Evolutionary conservation across 768 basidiomycete species (phyloP).

Genomic region (Pholiota molesta): DNA sequence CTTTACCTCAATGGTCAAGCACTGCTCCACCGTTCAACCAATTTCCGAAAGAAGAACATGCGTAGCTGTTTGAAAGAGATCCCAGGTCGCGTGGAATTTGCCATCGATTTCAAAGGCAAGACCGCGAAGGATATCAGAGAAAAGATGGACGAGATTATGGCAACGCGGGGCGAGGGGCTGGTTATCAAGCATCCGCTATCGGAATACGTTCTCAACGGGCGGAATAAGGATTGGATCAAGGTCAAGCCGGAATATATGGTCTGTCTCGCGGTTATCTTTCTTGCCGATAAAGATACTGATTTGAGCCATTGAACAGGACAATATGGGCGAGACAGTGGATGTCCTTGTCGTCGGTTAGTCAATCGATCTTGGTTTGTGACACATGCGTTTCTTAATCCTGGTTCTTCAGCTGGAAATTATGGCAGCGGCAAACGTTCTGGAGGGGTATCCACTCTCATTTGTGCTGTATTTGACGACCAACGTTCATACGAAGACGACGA

Average conservation of each 20-base stretch:
- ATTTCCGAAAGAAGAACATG: conserved; percentile 81
- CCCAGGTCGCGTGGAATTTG: conserved; percentile 81
- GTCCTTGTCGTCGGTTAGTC: conserved; percentile 83
- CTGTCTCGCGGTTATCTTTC: conserved; percentile 12
- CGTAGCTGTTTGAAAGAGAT: conserved; percentile 67
- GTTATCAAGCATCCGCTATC: conserved; percentile 87
- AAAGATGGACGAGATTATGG: conserved; percentile 84
- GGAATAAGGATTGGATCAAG: conserved; percentile 95
- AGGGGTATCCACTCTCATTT: conserved; percentile 86
- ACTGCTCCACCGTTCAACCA: conserved; percentile 70
- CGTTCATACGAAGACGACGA: conserved; percentile 49
- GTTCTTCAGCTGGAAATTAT: conserved; percentile 78
- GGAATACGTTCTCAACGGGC: conserved; percentile 82
- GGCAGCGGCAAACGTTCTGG: conserved; percentile 87
- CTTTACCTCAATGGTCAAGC: conserved; percentile 86
- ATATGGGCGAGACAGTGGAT: conserved; percentile 92
- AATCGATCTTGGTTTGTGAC: background rate
- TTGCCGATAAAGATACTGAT: background rate
- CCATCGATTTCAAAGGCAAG: conserved; percentile 70
- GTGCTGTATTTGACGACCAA: conserved; percentile 84
- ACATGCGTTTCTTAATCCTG: conserved; percentile 1
- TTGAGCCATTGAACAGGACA: conserved; percentile 56
- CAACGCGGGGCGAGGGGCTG: conserved; percentile 86
- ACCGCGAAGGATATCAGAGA: conserved; percentile 80
- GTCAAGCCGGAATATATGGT: conserved; percentile 92